Evolutionary conservation across 495 filamentous ascomycete genomes (phyloP).

Genomic region (Lophium mytilinum): DNA sequence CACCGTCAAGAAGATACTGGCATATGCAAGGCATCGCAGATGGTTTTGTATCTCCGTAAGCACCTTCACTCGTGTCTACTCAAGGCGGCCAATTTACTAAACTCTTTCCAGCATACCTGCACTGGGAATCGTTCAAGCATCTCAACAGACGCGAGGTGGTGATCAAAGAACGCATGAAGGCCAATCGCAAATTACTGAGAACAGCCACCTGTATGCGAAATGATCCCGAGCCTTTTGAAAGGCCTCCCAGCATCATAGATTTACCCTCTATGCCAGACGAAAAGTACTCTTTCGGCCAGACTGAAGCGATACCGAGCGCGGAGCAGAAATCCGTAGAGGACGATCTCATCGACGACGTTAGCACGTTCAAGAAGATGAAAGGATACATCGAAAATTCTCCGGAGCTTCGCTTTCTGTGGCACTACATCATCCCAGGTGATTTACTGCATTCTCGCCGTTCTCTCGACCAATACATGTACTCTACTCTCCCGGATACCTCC

Average conservation of each 20-base stretch:
- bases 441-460: constrained; percentile 2
- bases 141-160: neutral
- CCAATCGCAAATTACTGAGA: neutral
- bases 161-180: neutral
- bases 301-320: neutral
- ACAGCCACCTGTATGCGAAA: too few species aligned
- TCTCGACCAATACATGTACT: constrained; percentile 6
- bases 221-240: too few species aligned
- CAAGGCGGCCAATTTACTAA: neutral
- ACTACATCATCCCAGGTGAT: neutral
- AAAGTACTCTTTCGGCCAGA: neutral
- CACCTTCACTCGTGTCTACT: neutral
- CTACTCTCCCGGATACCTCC: constrained; percentile 1
- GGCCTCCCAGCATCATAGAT: too few species aligned
- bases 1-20: too few species aligned
- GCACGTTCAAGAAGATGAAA: neutral
- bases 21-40: too few species aligned
- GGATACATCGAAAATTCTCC: neutral
- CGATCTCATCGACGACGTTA: neutral
- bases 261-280: too few species aligned
- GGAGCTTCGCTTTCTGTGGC: neutral
- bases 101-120: neutral
- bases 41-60: too few species aligned
- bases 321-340: neutral
- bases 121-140: neutral